These are phyloP conservation scores for Ascochyta viciae-villosae DNA, from an alignment of 2,329 filamentous ascomycete species.

Conservation along the genomic window DNA sequence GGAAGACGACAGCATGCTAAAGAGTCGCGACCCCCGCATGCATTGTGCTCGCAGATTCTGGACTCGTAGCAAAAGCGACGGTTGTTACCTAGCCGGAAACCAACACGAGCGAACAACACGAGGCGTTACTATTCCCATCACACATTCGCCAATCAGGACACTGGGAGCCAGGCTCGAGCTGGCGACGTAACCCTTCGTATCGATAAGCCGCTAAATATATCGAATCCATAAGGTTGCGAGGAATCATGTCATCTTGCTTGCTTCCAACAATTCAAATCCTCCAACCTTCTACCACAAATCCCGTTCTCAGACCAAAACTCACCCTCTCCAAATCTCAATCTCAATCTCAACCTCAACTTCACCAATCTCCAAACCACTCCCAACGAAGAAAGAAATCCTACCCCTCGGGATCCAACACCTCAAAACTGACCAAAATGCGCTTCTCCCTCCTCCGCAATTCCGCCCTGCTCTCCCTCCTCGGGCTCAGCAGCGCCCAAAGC, in stretches of 20 bases:
- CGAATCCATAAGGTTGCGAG: background rate
- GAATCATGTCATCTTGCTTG: slow-evolving; percentile 9
- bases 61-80: background rate
- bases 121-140: background rate
- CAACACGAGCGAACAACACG: background rate
- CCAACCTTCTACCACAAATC: slow-evolving; percentile 9
- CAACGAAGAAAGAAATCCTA: slow-evolving; percentile 1
- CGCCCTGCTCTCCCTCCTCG: slow-evolving; percentile 23
- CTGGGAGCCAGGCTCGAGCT: background rate
- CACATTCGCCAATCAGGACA: slow-evolving; percentile 3
- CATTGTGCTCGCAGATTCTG: background rate
- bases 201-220: slow-evolving; percentile 3
- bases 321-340: background rate
- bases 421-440: slow-evolving; percentile 20
- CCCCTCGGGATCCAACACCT: background rate
- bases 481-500: slow-evolving; percentile 15
- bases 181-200: slow-evolving; percentile 5
- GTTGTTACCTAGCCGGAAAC: background rate
- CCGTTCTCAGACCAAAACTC: slow-evolving; percentile 1
- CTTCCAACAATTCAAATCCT: slow-evolving; percentile 12
- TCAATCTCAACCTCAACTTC: background rate
- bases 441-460: slow-evolving; percentile 12
- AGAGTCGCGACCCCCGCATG: slow-evolving; percentile 1
- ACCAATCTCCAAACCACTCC: background rate
- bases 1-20: slow-evolving; percentile 3